Percentiles rank a stretch among this genome's conserved stretches.
Conservation (phyloP, 2,329 filamentous ascomycete species). For the Metarhizium robertsii region DNA sequence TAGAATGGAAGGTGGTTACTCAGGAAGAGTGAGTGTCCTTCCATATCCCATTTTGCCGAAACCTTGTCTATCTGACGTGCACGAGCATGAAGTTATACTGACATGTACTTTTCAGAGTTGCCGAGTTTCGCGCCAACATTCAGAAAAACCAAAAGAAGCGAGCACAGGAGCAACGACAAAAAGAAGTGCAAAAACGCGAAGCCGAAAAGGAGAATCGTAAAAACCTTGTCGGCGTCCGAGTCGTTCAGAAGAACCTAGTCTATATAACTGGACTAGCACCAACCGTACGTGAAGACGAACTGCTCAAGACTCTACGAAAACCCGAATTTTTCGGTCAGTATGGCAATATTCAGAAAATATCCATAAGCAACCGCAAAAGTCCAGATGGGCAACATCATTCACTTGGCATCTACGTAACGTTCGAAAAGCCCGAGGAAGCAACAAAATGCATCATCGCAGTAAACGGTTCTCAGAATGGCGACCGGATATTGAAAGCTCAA, state of each 20-base stretch:
- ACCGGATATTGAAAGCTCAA: conserved; percentile 70
- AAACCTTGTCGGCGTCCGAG: conserved; percentile 87
- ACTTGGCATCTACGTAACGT: conserved; percentile 97
- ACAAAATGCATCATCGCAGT: conserved; percentile 84
- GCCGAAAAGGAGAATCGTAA: conserved; percentile 93
- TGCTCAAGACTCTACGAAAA: conserved; percentile 82
- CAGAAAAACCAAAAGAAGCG: conserved; percentile 91
- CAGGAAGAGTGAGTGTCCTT: conserved; percentile 70
- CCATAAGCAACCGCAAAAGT: conserved; percentile 90
- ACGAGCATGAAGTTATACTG: conserved; percentile 1
- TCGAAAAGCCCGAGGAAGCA: conserved; percentile 84
- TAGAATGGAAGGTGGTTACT: conserved; percentile 92
- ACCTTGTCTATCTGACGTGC: not conserved
- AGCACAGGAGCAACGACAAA: conserved; percentile 72
- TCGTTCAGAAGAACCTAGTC: conserved; percentile 97
- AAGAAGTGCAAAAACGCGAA: conserved; percentile 92
- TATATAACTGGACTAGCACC: conserved; percentile 95
- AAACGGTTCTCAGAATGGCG: conserved; percentile 85
- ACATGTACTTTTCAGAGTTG: conserved; percentile 40
- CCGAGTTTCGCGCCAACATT: conserved; percentile 66
- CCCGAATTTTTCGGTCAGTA: conserved; percentile 97
- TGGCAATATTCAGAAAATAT: conserved; percentile 96
- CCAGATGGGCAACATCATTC: conserved; percentile 70
- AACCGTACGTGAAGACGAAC: conserved; percentile 81
- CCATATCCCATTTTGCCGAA: not conserved